phyloP scores from a whole-genome alignment of 371 early-diverging fungal genomes.

The Thermomucor indicae-seudaticae region DNA sequence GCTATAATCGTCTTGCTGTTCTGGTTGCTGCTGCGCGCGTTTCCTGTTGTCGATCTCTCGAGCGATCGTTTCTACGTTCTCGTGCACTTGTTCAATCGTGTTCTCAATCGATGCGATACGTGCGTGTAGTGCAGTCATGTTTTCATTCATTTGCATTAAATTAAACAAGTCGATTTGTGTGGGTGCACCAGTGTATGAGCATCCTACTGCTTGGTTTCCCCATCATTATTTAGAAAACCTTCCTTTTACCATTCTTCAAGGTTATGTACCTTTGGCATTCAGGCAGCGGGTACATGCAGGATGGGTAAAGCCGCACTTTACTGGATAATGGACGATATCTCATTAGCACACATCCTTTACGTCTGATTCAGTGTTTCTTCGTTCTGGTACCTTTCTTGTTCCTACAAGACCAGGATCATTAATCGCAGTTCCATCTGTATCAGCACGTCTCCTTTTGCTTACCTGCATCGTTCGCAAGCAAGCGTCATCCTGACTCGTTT shows the following conservation, averaged over 20 bases:
- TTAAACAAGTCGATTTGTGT: conserved; percentile 49
- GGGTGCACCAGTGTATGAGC: conserved; percentile 44
- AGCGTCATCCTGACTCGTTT: conserved; percentile 50
- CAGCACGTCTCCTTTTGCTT: conserved; percentile 2
- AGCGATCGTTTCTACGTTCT: conserved; percentile 29
- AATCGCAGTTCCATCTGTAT: not conserved
- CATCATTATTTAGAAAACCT: not conserved
- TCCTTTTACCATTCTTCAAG: not conserved
- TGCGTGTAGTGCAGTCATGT: conserved; percentile 28
- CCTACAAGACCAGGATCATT: conserved; percentile 9
- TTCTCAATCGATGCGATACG: conserved; percentile 30
- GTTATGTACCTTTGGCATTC: conserved; percentile 30
- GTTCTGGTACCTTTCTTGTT: conserved; percentile 32
- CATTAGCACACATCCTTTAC: not conserved
- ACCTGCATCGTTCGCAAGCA: conserved; percentile 54
- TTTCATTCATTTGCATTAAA: conserved; percentile 39
- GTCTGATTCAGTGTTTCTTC: not conserved
- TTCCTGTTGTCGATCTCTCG: conserved; percentile 16
- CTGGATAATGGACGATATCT: conserved; percentile 12
- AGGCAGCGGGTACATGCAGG: conserved; percentile 41
- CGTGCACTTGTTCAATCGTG: conserved; percentile 23
- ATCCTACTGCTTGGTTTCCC: conserved; percentile 17
- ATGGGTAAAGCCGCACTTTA: conserved; percentile 52
- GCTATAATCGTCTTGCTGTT: not conserved
- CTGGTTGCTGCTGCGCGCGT: not conserved